Conservation (phyloP, 164 flowering plant genomes). For the Dillenia suffruticosa region DNA sequence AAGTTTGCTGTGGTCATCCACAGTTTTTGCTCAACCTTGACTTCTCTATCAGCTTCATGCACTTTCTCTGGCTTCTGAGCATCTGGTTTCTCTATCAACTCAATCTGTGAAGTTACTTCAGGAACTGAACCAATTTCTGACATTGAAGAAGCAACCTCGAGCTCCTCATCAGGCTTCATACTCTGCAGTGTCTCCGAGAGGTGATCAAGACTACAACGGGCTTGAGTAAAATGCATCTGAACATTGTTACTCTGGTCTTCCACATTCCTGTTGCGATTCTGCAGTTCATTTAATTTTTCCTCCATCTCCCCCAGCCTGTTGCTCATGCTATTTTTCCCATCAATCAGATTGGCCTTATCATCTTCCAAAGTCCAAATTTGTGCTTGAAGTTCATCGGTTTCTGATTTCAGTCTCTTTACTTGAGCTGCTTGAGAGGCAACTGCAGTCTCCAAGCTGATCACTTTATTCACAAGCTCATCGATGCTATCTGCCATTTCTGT, state of each 20-base stretch:
- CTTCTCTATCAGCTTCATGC: background rate
- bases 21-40: constrained; percentile 1
- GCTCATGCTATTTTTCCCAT: constrained; percentile 25
- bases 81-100: constrained; percentile 8
- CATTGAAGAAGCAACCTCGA: constrained; percentile 7
- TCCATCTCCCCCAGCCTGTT: constrained; percentile 39
- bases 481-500: constrained; percentile 72
- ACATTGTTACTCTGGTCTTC: constrained; percentile 31
- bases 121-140: constrained; percentile 8
- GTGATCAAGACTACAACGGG: constrained; percentile 26
- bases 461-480: constrained; percentile 75
- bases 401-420: constrained; percentile 50
- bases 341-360: constrained; percentile 30
- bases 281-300: constrained; percentile 31
- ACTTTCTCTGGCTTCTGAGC: background rate
- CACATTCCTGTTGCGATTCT: constrained; percentile 29
- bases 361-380: constrained; percentile 56
- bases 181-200: constrained; percentile 12
- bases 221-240: constrained; percentile 36
- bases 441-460: constrained; percentile 49
- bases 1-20: background rate
- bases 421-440: constrained; percentile 69
- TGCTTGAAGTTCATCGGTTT: constrained; percentile 59
- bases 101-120: background rate
- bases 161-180: constrained; percentile 23